These are phyloP conservation scores for Mimosa pudica DNA, from an alignment of 306 rosid species.

Conservation along the genomic window DNA sequence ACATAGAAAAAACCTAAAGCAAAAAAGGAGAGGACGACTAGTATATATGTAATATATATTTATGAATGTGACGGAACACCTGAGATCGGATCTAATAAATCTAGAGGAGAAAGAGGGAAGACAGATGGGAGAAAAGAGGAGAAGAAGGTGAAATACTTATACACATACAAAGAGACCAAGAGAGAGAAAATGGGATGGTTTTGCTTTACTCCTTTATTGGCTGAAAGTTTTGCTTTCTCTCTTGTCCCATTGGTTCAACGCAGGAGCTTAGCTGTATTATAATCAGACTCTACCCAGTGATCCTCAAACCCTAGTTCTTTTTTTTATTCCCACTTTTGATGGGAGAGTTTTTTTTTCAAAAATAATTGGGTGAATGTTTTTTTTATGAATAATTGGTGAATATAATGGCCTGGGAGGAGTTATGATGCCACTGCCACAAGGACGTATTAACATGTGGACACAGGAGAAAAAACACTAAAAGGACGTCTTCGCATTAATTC, in stretches of 20 bases:
- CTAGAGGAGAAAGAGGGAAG: conserved; percentile 28
- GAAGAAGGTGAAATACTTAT: conserved; percentile 19
- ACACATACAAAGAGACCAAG: neutral
- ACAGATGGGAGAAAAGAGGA: conserved; percentile 27
- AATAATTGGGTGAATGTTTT: too few relatives aligned
- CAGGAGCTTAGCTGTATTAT: conserved; percentile 49
- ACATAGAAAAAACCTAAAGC: neutral
- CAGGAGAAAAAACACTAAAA: neutral
- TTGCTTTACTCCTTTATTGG: conserved; percentile 28
- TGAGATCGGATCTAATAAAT: conserved; percentile 49
- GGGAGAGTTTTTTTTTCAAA: too few relatives aligned
- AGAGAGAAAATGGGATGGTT: conserved; percentile 18
- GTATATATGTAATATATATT: too few relatives aligned
- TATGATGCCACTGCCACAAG: neutral
- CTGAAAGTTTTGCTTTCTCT: conserved; percentile 17
- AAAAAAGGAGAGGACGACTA: neutral
- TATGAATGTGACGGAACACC: neutral
- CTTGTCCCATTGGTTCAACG: conserved; percentile 46
- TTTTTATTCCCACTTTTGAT: neutral
- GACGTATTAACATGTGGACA: neutral
- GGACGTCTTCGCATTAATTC: neutral
- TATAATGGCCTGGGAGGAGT: neutral
- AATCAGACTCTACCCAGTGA: conserved; percentile 33
- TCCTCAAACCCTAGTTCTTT: conserved; percentile 44
- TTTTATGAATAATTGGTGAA: neutral